Evolutionary conservation across 2,329 filamentous ascomycete genomes (phyloP).

Genomic region (Epichloe sp.): DNA sequence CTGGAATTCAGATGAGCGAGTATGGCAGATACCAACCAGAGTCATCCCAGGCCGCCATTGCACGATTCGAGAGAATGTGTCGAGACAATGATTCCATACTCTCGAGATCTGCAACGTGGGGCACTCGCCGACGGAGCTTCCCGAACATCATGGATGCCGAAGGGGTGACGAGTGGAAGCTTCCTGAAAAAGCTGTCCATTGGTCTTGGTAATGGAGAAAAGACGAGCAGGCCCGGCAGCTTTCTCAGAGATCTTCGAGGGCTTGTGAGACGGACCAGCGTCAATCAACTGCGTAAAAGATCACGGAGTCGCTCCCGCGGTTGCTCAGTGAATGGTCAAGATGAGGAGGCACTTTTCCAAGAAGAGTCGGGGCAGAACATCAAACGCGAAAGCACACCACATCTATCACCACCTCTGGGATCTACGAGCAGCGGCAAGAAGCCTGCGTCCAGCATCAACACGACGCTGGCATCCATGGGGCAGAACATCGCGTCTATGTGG

Average conservation of each 20-base stretch:
- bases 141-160: conserved; percentile 39
- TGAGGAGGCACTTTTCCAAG: conserved; percentile 13
- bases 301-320: conserved; percentile 19
- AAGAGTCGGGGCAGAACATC: conserved; percentile 18
- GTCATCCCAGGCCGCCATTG: conserved; percentile 40
- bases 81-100: conserved; percentile 45
- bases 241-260: conserved; percentile 36
- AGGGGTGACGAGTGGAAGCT: conserved; percentile 43
- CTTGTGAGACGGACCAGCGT: conserved; percentile 38
- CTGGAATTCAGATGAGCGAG: conserved; percentile 25
- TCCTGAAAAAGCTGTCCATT: conserved; percentile 50
- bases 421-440: conserved; percentile 39
- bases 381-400: conserved; percentile 30
- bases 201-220: conserved; percentile 27
- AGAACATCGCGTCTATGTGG: conserved; percentile 41
- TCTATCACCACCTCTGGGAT: conserved; percentile 37
- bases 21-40: conserved; percentile 30
- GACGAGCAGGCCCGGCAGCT: conserved; percentile 32
- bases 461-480: conserved; percentile 41
- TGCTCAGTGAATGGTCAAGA: conserved; percentile 15
- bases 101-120: conserved; percentile 55
- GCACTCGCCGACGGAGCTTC: conserved; percentile 52
- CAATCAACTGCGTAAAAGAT: conserved; percentile 31
- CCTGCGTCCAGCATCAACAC: conserved; percentile 45
- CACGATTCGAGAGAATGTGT: conserved; percentile 36